Evolutionary conservation across 345 rosid species (phyloP), one percentile per base, ranked within the genome.

Genomic region (Arabidopsis arenosa): DNA sequence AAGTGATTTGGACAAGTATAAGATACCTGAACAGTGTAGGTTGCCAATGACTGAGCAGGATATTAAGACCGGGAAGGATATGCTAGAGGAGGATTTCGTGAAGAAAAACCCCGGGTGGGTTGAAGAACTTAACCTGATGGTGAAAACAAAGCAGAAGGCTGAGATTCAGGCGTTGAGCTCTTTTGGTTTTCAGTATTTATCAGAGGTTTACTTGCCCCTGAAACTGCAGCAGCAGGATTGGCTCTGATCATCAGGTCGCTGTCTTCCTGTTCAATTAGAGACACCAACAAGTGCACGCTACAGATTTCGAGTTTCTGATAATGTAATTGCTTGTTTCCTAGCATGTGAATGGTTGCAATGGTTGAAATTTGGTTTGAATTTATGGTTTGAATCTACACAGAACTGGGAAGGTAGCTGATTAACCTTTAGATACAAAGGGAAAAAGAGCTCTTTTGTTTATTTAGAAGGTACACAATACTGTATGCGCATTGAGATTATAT

Each of bases 81-180:
- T 94, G 85, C 54, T 94, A 77, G 97, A 92, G 80, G 97, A 94
- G 83, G 99, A 94, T 83, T 94, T 92, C 35, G 99, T 94, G 85
- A 94, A 94, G 96, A 94, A 94, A 87, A 92, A 94, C 75, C 97
- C 96, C 0, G 97, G 92, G 9, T 94, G 98, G 98, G 93, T 94
- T 12, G 96, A 94, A 80, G 98, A 94, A 88, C 83, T 94, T 87
- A 90, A 76, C 64, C 85, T 94, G 91, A 92, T 92, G 98, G 96
- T 94, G 77, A 94, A 92, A 78, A 86, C 96, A 0, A 94, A 89
- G 80, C 96, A 94, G 82, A 94, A 94, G 86, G 97, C 98, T 63
- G 98, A 94, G 81, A 94, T 92, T 86, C 98, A 94, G 87, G 98
- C 98, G 3, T 70, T 94, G 91, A 94, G 98, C 66, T 61, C 97